Evolutionary conservation across 2,329 filamentous ascomycete genomes (phyloP).

Genomic region (Beauveria medogensis): DNA sequence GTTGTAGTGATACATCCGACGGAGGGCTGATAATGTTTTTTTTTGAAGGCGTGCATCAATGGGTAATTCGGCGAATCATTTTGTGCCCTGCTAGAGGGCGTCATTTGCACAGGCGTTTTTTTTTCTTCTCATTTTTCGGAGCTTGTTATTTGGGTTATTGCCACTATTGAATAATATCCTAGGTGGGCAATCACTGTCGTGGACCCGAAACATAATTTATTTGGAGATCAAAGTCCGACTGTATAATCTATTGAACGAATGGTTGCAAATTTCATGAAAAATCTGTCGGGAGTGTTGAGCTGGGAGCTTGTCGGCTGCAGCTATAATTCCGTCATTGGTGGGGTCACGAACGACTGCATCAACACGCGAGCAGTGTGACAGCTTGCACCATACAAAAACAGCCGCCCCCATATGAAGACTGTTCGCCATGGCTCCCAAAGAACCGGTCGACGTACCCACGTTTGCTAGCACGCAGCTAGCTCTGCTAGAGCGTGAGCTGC

Average conservation of each 20-base stretch:
- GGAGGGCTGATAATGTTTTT: not conserved
- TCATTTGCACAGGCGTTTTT: not conserved
- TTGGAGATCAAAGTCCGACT: too few relatives aligned
- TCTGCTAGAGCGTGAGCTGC: conserved; percentile 63
- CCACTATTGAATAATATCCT: not conserved
- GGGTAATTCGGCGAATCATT: not conserved
- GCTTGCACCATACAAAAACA: not conserved
- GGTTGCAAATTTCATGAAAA: not conserved
- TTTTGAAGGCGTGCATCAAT: not conserved
- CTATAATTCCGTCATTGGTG: conserved; percentile 10
- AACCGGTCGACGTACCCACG: conserved; percentile 51
- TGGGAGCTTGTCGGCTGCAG: not conserved
- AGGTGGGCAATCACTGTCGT: not conserved
- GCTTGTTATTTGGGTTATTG: not conserved
- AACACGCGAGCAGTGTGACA: not conserved
- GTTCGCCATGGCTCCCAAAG: conserved; percentile 28
- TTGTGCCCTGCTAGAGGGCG: not conserved
- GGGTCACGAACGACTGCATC: not conserved
- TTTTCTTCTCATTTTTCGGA: not conserved
- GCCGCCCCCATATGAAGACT: not conserved
- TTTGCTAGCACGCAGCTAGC: conserved; percentile 66
- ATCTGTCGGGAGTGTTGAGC: not conserved
- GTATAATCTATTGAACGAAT: not conserved
- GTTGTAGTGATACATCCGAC: conserved; percentile 46
- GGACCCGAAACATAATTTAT: not conserved